Evolutionary conservation across 73 alveolate species (phyloP).

Genomic region (Stentor coeruleus): DNA sequence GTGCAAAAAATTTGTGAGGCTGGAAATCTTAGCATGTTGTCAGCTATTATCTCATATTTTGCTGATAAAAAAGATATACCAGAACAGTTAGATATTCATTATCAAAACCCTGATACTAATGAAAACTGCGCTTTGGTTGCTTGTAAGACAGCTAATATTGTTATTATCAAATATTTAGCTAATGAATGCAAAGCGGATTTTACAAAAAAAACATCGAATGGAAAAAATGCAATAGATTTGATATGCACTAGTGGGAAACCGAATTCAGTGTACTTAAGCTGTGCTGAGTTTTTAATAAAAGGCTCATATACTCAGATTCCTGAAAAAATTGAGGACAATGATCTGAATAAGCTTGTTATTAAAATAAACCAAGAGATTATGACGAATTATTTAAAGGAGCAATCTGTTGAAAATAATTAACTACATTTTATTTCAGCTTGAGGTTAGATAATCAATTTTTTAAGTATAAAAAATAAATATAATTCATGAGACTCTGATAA

Average conservation of each 20-base stretch:
- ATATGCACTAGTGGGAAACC: not conserved
- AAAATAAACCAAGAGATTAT: no score
- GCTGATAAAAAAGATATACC: not conserved
- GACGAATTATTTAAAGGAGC: no score
- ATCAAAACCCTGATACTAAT: not conserved
- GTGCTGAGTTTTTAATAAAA: not conserved
- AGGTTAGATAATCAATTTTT: no score
- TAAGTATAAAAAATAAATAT: no score
- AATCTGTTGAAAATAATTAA: no score
- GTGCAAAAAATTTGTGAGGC: not conserved
- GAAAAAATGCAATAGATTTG: not conserved
- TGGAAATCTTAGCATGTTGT: not conserved
- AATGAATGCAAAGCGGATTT: not conserved
- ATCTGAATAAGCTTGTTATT: no score
- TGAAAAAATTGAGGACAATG: no score
- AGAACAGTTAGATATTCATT: not conserved
- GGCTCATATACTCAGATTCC: no score
- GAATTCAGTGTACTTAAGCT: not conserved
- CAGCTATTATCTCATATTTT: not conserved
- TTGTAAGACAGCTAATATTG: not conserved
- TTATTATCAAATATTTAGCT: not conserved
- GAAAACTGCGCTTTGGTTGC: not conserved
- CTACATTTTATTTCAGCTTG: no score
- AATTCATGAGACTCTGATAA: no score
- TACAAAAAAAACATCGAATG: not conserved